These are phyloP conservation scores for Ogataea parapolymorpha DNA, from an alignment of 805 yeast genomes.

Conservation along the genomic window DNA sequence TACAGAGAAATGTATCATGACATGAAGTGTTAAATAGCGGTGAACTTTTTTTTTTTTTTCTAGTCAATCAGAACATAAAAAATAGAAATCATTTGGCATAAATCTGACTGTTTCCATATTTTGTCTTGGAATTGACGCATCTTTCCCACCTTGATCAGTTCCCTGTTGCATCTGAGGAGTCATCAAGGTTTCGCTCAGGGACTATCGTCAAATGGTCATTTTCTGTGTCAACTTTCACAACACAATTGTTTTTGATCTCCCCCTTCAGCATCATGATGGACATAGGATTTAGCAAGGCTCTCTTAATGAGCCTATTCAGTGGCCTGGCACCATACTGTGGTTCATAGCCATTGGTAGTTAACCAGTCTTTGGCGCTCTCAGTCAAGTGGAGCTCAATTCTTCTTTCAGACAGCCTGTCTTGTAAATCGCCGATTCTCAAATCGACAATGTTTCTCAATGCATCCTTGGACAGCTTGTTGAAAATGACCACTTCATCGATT, in stretches of 20 bases:
- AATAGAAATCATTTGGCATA: too few relatives aligned
- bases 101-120: too few relatives aligned
- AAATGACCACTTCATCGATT: conserved; percentile 88
- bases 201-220: conserved; percentile 27
- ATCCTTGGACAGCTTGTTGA: conserved; percentile 78
- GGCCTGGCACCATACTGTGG: conserved; percentile 95
- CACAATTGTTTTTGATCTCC: conserved; percentile 58
- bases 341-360: conserved; percentile 86
- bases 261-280: conserved; percentile 80
- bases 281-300: conserved; percentile 81
- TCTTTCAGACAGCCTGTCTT: conserved; percentile 72
- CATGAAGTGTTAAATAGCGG: too few relatives aligned
- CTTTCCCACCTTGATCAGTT: too few relatives aligned
- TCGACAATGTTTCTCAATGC: conserved; percentile 81
- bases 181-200: too few relatives aligned
- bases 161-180: too few relatives aligned
- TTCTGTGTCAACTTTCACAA: conserved; percentile 46
- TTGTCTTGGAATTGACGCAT: too few relatives aligned
- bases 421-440: conserved; percentile 77
- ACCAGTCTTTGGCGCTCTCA: conserved; percentile 69
- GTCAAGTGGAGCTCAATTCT: conserved; percentile 57
- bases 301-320: conserved; percentile 83
- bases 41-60: too few relatives aligned
- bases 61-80: too few relatives aligned
- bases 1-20: too few relatives aligned